Conservation (phyloP, 164 flowering plant genomes). For the Echeveria elegans region DNA sequence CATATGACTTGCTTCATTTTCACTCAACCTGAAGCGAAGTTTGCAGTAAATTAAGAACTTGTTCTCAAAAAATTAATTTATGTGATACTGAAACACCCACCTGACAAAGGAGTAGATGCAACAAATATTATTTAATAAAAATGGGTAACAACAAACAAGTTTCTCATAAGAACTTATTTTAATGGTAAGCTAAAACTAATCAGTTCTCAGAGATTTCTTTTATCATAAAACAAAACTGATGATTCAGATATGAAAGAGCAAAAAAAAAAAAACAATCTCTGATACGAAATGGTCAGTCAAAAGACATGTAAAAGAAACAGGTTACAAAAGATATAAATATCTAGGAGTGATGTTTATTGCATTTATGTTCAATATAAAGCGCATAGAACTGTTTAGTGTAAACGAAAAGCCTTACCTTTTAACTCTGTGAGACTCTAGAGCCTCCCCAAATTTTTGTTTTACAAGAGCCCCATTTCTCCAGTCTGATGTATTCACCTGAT, state of each 20-base stretch:
- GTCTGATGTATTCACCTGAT: conserved; percentile 82
- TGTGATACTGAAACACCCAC: background rate
- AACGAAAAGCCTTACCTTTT: conserved; percentile 38
- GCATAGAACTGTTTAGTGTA: background rate
- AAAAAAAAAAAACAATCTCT: too few relatives aligned
- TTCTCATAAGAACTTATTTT: too few relatives aligned
- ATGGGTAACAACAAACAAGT: too few relatives aligned
- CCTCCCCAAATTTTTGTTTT: conserved; percentile 77
- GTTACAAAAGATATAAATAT: background rate
- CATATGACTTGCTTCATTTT: background rate
- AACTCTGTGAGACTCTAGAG: conserved; percentile 65
- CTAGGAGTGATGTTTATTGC: background rate
- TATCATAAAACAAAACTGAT: too few relatives aligned
- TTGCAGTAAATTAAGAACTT: background rate
- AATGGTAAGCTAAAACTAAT: too few relatives aligned
- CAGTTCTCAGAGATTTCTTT: too few relatives aligned
- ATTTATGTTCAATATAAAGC: background rate
- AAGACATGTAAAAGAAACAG: too few relatives aligned
- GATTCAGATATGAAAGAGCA: too few relatives aligned
- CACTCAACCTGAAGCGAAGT: background rate
- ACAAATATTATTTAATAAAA: too few relatives aligned
- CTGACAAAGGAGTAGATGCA: background rate
- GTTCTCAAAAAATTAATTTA: too few relatives aligned
- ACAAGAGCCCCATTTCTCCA: conserved; percentile 76
- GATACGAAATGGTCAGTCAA: too few relatives aligned